These are phyloP conservation scores for Medicago ruthenica DNA, from an alignment of 306 rosid genomes.

Conservation along the genomic window DNA sequence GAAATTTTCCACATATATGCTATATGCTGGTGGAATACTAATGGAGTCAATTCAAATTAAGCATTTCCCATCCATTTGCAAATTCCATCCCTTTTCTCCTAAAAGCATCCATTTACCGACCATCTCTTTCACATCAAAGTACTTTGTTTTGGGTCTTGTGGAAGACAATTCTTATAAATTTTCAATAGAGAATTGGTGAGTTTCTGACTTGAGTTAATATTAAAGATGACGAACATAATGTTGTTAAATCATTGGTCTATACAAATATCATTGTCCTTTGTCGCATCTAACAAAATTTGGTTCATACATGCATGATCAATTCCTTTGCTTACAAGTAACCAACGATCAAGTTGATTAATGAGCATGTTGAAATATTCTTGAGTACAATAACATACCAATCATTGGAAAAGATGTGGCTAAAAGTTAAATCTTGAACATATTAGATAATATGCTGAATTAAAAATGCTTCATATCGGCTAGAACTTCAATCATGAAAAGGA, in stretches of 20 bases:
- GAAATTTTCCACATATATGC: slow-evolving; percentile 34
- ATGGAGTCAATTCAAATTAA: slow-evolving; percentile 58
- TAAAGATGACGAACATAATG: not conserved
- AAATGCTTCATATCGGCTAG: no score
- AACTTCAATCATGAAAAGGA: no score
- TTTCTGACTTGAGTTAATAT: slow-evolving; percentile 43
- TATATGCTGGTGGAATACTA: slow-evolving; percentile 58
- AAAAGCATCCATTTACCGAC: slow-evolving; percentile 33
- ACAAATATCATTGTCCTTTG: no score
- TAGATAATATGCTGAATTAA: no score
- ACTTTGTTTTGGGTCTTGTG: slow-evolving; percentile 32
- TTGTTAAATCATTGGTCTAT: not conserved
- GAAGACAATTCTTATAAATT: slow-evolving; percentile 42
- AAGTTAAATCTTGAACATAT: no score
- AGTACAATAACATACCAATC: no score
- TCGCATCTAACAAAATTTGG: no score
- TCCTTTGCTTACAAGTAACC: no score
- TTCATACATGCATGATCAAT: no score
- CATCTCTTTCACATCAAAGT: slow-evolving; percentile 8
- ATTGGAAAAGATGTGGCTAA: no score
- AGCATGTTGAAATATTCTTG: no score
- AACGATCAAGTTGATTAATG: no score
- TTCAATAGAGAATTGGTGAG: slow-evolving; percentile 44
- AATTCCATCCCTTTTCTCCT: slow-evolving; percentile 20
- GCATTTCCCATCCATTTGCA: slow-evolving; percentile 45